Evolutionary conservation across 2,329 filamentous ascomycete genomes (phyloP), one percentile per base, ranked within the genome.

Genomic region (Penicillium glabrum): DNA sequence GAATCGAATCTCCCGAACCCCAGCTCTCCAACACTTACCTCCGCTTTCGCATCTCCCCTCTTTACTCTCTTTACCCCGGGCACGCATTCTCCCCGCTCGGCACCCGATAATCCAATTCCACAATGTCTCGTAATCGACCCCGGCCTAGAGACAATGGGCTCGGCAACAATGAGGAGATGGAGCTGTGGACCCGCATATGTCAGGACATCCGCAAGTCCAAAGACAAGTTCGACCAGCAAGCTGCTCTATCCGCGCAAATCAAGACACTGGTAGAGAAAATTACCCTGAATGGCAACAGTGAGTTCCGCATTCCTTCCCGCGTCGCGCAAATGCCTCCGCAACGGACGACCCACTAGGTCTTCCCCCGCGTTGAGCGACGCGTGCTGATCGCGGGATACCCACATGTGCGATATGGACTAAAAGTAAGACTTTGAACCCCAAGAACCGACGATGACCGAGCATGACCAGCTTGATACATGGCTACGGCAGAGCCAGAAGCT

Each of bases 401-500:
- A 10, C 33, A 16, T 24, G 27, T 48, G 48, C 41, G 35, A 46
- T 35, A 44, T 50, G 44, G 53, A 46, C 52, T 37, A 55, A 47
- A 45, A 58, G 59, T 69, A 57, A 68, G 23, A 29, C 44, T 35
- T 16, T 1, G 14, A 35, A 43, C 50, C 46, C 24, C 49, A 51
- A 77, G 74, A 67, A 57, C 72, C 74, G 7, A 72, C 70, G 5
- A 64, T 77, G 43, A 64, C 60, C 11, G 75, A 79, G 56, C 73
- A 78, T 45, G 75, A 77, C 41, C 72, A 77, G 50, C 72, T 82
- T 21, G 77, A 80, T 59, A 69, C 64, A 46, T 72, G 78, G 46
- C 78, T 80, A 58, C 75, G 79, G 46, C 76, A 79, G 58, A 74
- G 77, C 50, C 65, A 76, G 51, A 79, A 78, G 60, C 70, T 80